Base-by-base conservation (phyloP, 208 protist genomes). In the Acanthamoeba quina region DNA sequence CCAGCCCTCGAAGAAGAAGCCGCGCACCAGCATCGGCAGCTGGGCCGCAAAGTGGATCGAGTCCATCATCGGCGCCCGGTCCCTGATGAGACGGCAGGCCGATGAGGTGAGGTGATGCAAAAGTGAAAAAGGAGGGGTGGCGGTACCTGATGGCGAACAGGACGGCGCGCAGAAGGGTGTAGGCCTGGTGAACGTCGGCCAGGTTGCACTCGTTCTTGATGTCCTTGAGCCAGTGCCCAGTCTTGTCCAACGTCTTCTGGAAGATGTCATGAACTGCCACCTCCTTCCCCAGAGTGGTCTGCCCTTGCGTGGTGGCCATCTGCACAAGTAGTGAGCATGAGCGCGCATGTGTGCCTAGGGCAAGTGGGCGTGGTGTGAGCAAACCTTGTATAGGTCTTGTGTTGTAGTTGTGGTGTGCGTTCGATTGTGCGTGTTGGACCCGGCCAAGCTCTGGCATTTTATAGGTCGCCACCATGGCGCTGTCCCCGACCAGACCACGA, bases 1-100 rank as follows among this genome's bases (percentile, higher is more conserved):
- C 85, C 85, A 91, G 21, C 85, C 85, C 37, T 91, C 85, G 31
- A 47, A 91, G 85, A 68, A 91, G 85, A 72, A 49, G 17, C 85
- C 85, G 19, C 85, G 52, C 31, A 91, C n/a, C n/a, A 91, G 37
- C 60, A 91, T 66, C 5, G 85, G 85, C 52, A 91, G 85, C 85
- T 91, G 85, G 9, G 85, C 85, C 11, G 58, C 21, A n/a, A 91
- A 72, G 85, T 91, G 24, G 10, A 91, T 47, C 26, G 31, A 6
- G 24, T 91, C 85, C 31, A 7, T 10, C 34, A 91, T 49, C 26
- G 85, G 85, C 37, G 62, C 10, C 21, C 85, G 85, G 85, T 91
- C 85, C 21, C 85, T 66, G 60, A 31, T 37, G 34, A n/a, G 7
- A 10, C 24, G 1, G 21, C 4, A 1, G 29, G 9, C 9, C 5